A percentile compares a stretch with the other conserved stretches of the same genome.
phyloP scores from a whole-genome alignment of 495 filamentous ascomycete species.

The Penicillium paradoxum region DNA sequence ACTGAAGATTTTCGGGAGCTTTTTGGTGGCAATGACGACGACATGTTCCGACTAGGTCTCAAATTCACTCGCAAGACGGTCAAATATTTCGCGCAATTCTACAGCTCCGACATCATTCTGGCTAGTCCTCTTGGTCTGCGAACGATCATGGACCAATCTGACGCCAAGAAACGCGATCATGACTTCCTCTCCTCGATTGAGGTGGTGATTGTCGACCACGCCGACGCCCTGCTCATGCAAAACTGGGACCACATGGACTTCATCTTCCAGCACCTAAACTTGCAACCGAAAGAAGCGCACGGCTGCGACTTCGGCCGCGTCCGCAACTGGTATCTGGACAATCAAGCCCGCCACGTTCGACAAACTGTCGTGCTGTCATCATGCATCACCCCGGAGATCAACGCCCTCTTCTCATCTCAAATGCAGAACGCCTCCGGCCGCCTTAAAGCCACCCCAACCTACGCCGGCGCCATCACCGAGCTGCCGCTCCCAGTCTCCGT shows the following conservation, averaged over 20 bases:
- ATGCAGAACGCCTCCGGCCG: conserved; percentile 79
- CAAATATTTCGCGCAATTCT: conserved; percentile 93
- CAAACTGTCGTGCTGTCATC: conserved; percentile 77
- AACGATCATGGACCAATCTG: conserved; percentile 76
- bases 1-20: conserved; percentile 85
- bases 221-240: conserved; percentile 92
- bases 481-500: conserved; percentile 61
- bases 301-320: conserved; percentile 93
- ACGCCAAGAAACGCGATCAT: conserved; percentile 72
- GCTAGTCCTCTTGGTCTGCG: conserved; percentile 84
- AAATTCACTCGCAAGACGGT: conserved; percentile 95
- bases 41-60: conserved; percentile 88
- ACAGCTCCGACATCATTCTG: conserved; percentile 91
- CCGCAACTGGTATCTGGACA: conserved; percentile 86
- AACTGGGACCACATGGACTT: conserved; percentile 96
- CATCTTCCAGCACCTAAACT: conserved; percentile 87
- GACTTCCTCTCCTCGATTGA: conserved; percentile 95
- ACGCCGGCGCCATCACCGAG: conserved; percentile 61
- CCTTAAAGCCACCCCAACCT: conserved; percentile 60
- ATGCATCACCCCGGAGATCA: conserved; percentile 86
- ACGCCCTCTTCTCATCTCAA: conserved; percentile 66
- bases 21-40: conserved; percentile 91
- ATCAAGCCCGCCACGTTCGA: conserved; percentile 69
- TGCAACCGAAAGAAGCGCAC: conserved; percentile 83
- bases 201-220: conserved; percentile 82